A percentile compares a stretch with the other conserved stretches of the same genome.
Evolutionary conservation across 73 alveolate species (phyloP).

Genomic region (Paramecium bursaria): DNA sequence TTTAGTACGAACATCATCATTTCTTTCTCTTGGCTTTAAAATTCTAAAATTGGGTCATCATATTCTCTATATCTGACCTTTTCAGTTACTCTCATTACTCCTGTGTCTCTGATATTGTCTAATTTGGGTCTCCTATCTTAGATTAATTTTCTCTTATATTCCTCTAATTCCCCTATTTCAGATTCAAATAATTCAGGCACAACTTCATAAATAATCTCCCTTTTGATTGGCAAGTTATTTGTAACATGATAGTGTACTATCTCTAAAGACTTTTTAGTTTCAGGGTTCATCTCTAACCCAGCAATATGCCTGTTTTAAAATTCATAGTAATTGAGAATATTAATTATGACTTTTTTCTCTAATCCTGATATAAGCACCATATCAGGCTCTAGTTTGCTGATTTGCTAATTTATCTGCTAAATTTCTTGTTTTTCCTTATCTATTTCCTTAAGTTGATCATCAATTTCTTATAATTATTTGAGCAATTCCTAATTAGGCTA

Average conservation of each 20-base stretch:
- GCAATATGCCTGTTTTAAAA: conserved; percentile 76
- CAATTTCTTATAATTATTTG: conserved; percentile 40
- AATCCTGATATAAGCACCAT: conserved; percentile 58
- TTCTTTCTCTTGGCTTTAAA: conserved; percentile 52
- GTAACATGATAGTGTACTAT: conserved; percentile 80
- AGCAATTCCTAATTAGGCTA: conserved; percentile 27
- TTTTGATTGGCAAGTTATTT: conserved; percentile 81
- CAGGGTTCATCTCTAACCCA: conserved; percentile 81
- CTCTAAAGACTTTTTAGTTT: conserved; percentile 77
- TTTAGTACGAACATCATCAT: conserved; percentile 68
- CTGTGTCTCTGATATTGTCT: conserved; percentile 43
- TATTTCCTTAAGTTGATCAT: conserved; percentile 63
- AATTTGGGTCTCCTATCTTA: conserved; percentile 64
- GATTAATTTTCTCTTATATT: conserved; percentile 46
- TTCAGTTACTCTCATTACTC: conserved; percentile 59
- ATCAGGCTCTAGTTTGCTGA: conserved; percentile 74
- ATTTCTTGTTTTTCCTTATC: conserved; percentile 66
- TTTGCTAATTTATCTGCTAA: conserved; percentile 67
- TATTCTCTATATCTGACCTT: conserved; percentile 23
- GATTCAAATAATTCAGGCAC: conserved; percentile 82
- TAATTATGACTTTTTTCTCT: conserved; percentile 75
- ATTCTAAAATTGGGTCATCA: conserved; percentile 44
- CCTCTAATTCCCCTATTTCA: conserved; percentile 64
- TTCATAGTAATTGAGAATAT: conserved; percentile 78
- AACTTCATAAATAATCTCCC: conserved; percentile 76